Conservation (phyloP, 2,329 filamentous ascomycete species). For the Trichoderma pleuroti region DNA sequence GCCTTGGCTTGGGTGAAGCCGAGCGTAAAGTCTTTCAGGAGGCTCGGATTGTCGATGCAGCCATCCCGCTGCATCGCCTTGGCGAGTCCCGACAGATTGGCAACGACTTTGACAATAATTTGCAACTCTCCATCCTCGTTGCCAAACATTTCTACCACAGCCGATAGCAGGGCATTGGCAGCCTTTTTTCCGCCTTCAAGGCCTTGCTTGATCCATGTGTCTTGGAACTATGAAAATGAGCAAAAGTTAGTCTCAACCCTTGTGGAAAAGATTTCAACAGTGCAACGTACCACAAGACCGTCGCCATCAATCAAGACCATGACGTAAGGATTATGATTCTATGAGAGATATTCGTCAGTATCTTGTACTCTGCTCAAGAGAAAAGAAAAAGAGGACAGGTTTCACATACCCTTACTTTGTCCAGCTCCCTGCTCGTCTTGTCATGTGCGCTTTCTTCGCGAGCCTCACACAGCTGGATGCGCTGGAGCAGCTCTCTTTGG, state of each 20-base stretch:
- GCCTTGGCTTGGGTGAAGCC: conserved; percentile 59
- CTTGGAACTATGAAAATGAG: conserved; percentile 50
- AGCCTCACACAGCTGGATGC: conserved; percentile 39
- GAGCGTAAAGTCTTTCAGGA: conserved; percentile 53
- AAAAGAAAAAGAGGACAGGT: background rate
- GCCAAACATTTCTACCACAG: conserved; percentile 46
- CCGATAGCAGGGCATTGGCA: conserved; percentile 46
- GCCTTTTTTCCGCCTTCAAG: conserved; percentile 53
- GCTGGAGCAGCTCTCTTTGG: conserved; percentile 49
- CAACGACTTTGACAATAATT: conserved; percentile 54
- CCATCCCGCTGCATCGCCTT: conserved; percentile 50
- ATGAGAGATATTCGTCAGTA: background rate
- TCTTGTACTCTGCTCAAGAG: background rate
- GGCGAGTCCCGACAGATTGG: conserved; percentile 50
- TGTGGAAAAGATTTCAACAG: background rate
- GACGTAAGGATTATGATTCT: conserved; percentile 58
- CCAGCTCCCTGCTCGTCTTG: conserved; percentile 34
- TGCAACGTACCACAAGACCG: conserved; percentile 50
- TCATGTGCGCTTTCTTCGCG: conserved; percentile 29
- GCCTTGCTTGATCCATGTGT: conserved; percentile 52
- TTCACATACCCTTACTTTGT: conserved; percentile 44
- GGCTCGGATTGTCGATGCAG: conserved; percentile 40
- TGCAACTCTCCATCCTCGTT: conserved; percentile 46
- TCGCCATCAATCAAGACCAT: conserved; percentile 61
- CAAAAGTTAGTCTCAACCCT: background rate